phyloP scores from a whole-genome alignment of 495 filamentous ascomycete species.

The Trichocladium uniseriatum region DNA sequence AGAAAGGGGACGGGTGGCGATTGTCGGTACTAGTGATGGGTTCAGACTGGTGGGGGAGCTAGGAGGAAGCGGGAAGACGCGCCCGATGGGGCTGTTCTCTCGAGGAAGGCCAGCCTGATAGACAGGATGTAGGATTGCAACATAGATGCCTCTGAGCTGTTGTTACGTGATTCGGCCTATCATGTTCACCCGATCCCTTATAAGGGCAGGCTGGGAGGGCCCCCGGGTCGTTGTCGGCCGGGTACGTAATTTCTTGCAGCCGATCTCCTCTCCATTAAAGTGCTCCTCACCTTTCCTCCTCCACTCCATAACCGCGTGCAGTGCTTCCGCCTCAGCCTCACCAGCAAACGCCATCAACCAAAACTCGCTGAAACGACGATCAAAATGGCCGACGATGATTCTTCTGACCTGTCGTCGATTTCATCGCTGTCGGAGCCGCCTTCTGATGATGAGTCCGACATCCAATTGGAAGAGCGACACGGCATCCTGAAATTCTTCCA shows the following conservation, averaged over 20 bases:
- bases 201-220: slow-evolving; percentile 15
- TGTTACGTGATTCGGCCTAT: slow-evolving; percentile 22
- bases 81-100: too few species aligned
- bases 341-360: slow-evolving; percentile 12
- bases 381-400: slow-evolving; percentile 45
- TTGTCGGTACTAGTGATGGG: slow-evolving; percentile 1
- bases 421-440: slow-evolving; percentile 45
- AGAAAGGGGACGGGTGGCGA: slow-evolving; percentile 2
- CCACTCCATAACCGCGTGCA: slow-evolving; percentile 6
- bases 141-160: slow-evolving; percentile 7
- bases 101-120: neutral
- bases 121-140: slow-evolving; percentile 6
- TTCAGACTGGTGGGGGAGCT: neutral
- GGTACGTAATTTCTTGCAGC: slow-evolving; percentile 31
- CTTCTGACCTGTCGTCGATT: slow-evolving; percentile 46
- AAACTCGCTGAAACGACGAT: slow-evolving; percentile 1
- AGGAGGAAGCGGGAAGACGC: neutral
- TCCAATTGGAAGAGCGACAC: slow-evolving; percentile 39
- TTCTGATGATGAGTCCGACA: slow-evolving; percentile 43
- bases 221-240: slow-evolving; percentile 19
- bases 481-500: slow-evolving; percentile 52
- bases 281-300: slow-evolving; percentile 19
- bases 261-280: slow-evolving; percentile 19
- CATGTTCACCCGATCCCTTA: slow-evolving; percentile 13
- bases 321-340: neutral